Base-by-base conservation (phyloP, 306 rosid genomes). In the Gillenia trifoliata region DNA sequence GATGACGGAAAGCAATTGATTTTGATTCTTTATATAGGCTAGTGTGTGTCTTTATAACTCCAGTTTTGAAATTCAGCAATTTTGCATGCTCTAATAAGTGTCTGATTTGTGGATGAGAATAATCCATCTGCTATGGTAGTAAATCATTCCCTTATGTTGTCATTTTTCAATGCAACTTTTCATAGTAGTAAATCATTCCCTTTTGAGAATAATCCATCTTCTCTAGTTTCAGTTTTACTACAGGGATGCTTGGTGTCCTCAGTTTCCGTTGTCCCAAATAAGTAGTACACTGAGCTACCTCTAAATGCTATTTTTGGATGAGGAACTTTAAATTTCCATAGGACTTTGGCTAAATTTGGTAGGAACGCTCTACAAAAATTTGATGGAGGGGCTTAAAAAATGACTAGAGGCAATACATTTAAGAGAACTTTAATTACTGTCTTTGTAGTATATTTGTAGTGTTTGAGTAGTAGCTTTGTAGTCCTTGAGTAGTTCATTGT, bases 81-180 rank as follows among this genome's bases (percentile, higher is more conserved):
- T 17, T 43, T 69, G 1, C 28, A 47, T 47, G 22, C 34, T 74
- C 3, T 50, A 63, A 25, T 16, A 23, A 17, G 16, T 20, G 15
- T 71, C 29, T 70, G 64, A 57, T 57, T 72, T 38, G 75, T 26
- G 55, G 57, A 34, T 36, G 28, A 56, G 16, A 57, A 36, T 72
- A 34, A 59, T 55, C 10, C 23, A 34, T 31, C 11, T 36, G 33
- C 16, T 16, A 34, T 22, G 22, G 10, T 34, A 31, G 47, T 70
- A 31, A 17, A 50, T 49, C 2, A 47, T 68, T 30, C 63, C 63
- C 6, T 68, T 47, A 19, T 54, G 23, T 33, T 54, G 47, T 22
- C 22, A 52, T 26, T 54, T 22, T 22, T 70, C 45, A 2, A 2
- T 59, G 60, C 26, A 59, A 26, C 15, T 12, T 15, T 55, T 38